phyloP scores from a whole-genome alignment of 139 green algal genomes.

The Closterium sp. region DNA sequence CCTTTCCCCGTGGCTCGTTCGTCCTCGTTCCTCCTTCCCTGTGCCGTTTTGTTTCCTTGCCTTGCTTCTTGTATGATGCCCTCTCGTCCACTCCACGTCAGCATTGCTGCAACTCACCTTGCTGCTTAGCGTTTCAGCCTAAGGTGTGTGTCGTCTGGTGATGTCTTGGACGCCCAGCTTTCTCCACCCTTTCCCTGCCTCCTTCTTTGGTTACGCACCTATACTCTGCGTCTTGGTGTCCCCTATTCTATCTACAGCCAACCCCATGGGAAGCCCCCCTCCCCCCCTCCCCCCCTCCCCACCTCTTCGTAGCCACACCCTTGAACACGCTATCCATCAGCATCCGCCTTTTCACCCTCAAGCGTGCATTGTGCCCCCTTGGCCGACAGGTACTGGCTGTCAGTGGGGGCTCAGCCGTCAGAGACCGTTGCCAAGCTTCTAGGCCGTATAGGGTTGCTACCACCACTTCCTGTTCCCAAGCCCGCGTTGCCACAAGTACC shows the following conservation, averaged over 20 bases:
- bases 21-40: neutral
- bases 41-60: neutral
- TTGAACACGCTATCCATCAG: too few relatives aligned
- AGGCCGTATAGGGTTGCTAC: slow-evolving; percentile 70
- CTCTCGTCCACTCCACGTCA: neutral
- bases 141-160: too few relatives aligned
- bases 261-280: neutral
- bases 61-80: too few relatives aligned
- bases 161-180: neutral
- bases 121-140: neutral
- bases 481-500: slow-evolving; percentile 8
- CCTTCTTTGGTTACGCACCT: too few relatives aligned
- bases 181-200: neutral
- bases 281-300: too few relatives aligned
- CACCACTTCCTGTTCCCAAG: slow-evolving; percentile 21
- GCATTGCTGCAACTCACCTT: too few relatives aligned
- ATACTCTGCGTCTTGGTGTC: too few relatives aligned
- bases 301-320: neutral
- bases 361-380: neutral
- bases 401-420: slow-evolving; percentile 75
- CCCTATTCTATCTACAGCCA: neutral
- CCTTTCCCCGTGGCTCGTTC: neutral
- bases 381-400: slow-evolving; percentile 79
- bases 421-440: slow-evolving; percentile 72
- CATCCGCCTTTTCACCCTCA: neutral